A percentile compares a stretch with the other conserved stretches of the same genome.
Conservation (phyloP, 768 basidiomycete genomes). For the Suillus sp. region DNA sequence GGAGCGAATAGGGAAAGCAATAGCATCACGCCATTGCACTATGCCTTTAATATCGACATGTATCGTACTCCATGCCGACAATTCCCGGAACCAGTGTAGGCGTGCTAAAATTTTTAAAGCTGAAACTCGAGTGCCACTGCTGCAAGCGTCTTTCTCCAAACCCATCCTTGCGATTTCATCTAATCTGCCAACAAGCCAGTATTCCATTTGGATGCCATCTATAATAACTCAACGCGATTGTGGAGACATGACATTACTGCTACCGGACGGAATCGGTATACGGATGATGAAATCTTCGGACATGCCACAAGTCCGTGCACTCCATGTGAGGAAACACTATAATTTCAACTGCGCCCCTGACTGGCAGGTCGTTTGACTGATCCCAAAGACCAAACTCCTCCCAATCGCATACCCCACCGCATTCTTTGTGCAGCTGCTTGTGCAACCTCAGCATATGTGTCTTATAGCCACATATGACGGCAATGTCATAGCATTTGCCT, state of each 20-base stretch:
- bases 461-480: conserved; percentile 27
- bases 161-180: background rate
- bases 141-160: background rate
- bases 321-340: conserved; percentile 25
- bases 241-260: background rate
- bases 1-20: background rate
- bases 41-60: background rate
- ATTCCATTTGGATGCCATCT: background rate
- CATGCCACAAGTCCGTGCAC: conserved; percentile 26
- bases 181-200: background rate
- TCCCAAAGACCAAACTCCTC: conserved; percentile 25
- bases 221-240: background rate
- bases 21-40: background rate
- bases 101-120: background rate
- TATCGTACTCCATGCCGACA: conserved; percentile 1
- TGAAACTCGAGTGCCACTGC: background rate
- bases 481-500: conserved; percentile 31
- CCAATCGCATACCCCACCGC: conserved; percentile 30
- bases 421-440: conserved; percentile 36
- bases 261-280: conserved; percentile 18
- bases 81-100: background rate
- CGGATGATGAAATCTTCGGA: conserved; percentile 34
- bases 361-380: background rate
- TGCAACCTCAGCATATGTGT: conserved; percentile 33
- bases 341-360: background rate